A percentile compares a stretch with the other conserved stretches of the same genome.
Evolutionary conservation across 306 rosid species (phyloP).

Genomic region (Mimosa bimucronata): DNA sequence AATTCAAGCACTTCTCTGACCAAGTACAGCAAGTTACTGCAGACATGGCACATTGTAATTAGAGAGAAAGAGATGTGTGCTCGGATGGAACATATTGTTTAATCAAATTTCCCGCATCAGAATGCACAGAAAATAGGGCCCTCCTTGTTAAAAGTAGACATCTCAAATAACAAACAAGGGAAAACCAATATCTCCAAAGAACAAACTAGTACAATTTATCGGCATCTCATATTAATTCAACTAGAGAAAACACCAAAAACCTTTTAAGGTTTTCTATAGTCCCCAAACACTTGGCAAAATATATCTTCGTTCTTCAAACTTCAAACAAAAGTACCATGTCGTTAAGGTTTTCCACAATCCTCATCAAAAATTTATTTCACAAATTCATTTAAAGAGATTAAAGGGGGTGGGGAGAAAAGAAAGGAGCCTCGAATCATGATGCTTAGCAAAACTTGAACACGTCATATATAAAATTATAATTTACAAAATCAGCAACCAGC

Average conservation of each 20-base stretch:
- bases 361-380: not conserved
- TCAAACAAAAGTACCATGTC: not conserved
- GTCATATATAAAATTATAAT: not conserved
- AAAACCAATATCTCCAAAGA: not conserved
- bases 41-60: not conserved
- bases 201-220: not conserved
- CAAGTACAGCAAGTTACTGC: not conserved
- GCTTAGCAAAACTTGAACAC: not conserved
- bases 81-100: not conserved
- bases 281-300: not conserved
- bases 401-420: not conserved
- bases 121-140: not conserved
- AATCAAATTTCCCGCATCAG: not conserved
- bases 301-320: no score
- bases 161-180: not conserved
- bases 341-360: not conserved
- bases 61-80: not conserved
- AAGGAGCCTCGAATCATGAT: slow-evolving; percentile 16
- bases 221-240: slow-evolving; percentile 28
- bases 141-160: not conserved
- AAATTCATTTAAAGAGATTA: not conserved
- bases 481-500: slow-evolving; percentile 14
- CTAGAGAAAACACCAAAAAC: not conserved
- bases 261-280: slow-evolving; percentile 3
- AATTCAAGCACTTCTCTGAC: not conserved